Conservation (phyloP, 331 rosid genomes). For the Quercus lobata region DNA sequence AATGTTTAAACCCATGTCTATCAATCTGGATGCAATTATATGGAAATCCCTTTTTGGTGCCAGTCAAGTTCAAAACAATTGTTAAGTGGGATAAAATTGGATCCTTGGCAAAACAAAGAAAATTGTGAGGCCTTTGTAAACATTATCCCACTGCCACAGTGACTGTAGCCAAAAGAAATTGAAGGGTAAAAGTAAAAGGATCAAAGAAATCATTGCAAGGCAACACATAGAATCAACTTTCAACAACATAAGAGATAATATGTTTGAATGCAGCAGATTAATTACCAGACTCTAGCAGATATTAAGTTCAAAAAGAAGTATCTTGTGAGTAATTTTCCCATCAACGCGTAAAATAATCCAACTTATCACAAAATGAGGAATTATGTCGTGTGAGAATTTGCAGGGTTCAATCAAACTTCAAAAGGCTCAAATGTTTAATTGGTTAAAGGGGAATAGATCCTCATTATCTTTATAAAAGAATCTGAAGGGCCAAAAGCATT, state of each 20-base stretch:
- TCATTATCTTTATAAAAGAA: background rate
- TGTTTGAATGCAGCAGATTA: background rate
- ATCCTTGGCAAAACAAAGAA: too few species aligned
- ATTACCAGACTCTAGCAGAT: background rate
- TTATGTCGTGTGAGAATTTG: too few species aligned
- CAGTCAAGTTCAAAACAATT: background rate
- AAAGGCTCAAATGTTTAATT: too few species aligned
- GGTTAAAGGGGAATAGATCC: background rate
- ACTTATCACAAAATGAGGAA: too few species aligned
- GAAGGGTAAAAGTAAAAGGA: background rate
- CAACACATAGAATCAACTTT: background rate
- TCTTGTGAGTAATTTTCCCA: background rate
- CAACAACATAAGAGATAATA: background rate
- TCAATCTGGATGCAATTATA: background rate
- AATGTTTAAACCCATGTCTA: background rate
- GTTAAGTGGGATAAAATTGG: background rate
- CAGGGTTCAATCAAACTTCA: too few species aligned
- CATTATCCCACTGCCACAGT: too few species aligned
- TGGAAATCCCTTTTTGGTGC: background rate
- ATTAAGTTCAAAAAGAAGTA: background rate
- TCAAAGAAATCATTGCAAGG: background rate
- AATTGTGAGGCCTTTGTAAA: too few species aligned
- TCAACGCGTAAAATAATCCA: too few species aligned
- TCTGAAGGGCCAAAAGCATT: background rate
- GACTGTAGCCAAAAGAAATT: background rate